Evolutionary conservation across 116 monocot species (phyloP), one percentile per base, ranked within the genome.

Genomic region (Phalaenopsis hybrid): DNA sequence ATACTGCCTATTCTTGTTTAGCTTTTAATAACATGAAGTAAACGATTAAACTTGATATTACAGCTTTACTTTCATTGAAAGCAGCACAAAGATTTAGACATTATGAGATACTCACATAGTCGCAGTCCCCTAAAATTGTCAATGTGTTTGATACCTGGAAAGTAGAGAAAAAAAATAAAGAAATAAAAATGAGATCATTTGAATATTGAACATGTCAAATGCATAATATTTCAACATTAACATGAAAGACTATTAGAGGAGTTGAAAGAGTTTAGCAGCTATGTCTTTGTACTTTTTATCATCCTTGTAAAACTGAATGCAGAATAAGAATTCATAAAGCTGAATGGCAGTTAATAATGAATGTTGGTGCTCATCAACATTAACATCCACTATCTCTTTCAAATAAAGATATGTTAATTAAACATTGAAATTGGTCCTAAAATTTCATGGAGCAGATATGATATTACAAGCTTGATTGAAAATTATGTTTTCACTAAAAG

Each of bases 81-180:
- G 43, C 73, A 75, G 45, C 20, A 20, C 5, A 44, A 75, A 46
- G 8, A 75, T 46, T 75, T 21, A 75, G 46, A 9, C 45, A 75
- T n/a, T 7, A 21, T 6, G 75, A 80, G 45, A 73, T 65, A 92
- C 96, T 91, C 81, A 97, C 97, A 90, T 90, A 97, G 77, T 92
- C 76, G 61, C 97, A 97, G 4, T 3, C 73, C 37, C 94, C 93
- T 41, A 78, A 83, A 49, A 87, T 23, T 58, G 85, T 85, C 61
- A 94, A 81, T 81, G 84, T 80, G 81, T 84, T 48, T 85, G 94
- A 79, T 76, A 82, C 89, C 97, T 97, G 83, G 25, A 83, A 91
- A 37, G 16, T 28, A 25, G 52, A 46, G 10, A 75, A 6, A 75
- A 31, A 75, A 46, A 75, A 41, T 31, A 37, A 15, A 34, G 37